phyloP scores from a whole-genome alignment of 305 asterid species.

The Striga hermonthica region DNA sequence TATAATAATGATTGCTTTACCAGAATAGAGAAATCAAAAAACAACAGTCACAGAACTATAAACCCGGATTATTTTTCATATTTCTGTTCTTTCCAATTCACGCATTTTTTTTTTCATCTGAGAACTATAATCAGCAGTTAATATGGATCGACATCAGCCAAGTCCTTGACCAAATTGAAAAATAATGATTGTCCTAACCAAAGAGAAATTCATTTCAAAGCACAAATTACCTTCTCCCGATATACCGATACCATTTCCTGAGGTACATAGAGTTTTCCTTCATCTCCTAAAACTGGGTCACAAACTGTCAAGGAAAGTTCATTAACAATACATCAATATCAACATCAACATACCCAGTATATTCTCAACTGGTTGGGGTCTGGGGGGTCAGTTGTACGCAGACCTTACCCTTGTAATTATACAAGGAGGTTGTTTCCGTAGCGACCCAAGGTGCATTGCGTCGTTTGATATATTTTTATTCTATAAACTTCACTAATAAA shows the following conservation, averaged over 20 bases:
- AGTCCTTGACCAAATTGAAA: too few relatives aligned
- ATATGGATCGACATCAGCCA: too few relatives aligned
- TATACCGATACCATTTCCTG: conserved; percentile 78
- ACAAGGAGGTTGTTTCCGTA: too few relatives aligned
- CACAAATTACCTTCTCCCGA: conserved; percentile 72
- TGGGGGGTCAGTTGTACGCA: too few relatives aligned
- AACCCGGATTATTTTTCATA: conserved; percentile 1
- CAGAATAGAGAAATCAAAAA: neutral
- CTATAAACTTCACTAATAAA: too few relatives aligned
- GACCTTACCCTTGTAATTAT: too few relatives aligned
- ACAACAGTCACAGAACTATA: neutral
- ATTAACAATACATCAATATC: too few relatives aligned
- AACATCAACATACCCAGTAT: too few relatives aligned
- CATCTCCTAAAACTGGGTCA: conserved; percentile 98
- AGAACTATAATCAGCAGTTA: conserved; percentile 1
- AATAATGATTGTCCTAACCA: too few relatives aligned
- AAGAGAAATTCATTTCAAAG: conserved; percentile 6
- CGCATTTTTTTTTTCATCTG: neutral
- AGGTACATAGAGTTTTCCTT: conserved; percentile 91
- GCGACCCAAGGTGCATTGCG: too few relatives aligned
- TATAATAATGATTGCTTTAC: conserved; percentile 1
- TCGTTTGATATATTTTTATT: too few relatives aligned
- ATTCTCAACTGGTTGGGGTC: too few relatives aligned
- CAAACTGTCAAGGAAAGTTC: conserved; percentile 60
- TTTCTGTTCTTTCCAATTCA: neutral